Evolutionary conservation across 371 early-diverging fungal species (phyloP).

Genomic region (Rhizomucor pusillus): DNA sequence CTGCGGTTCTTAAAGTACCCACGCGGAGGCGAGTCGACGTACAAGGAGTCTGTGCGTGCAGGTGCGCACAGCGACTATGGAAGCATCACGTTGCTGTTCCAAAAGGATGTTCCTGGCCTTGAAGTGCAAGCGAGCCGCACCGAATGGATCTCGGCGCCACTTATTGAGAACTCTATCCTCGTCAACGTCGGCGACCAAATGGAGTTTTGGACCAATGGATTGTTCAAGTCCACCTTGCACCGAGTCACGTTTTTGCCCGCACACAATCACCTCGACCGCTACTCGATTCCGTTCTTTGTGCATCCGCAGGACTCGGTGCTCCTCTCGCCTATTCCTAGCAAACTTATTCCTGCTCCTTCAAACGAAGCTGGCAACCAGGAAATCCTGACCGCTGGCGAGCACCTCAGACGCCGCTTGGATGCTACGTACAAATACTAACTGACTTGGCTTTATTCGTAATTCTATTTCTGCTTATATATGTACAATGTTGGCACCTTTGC

Average conservation of each 20-base stretch:
- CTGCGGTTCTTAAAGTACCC: conserved; percentile 67
- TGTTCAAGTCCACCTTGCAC: conserved; percentile 68
- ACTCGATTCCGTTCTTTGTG: conserved; percentile 73
- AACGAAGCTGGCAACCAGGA: conserved; percentile 2
- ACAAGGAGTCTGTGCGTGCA: conserved; percentile 54
- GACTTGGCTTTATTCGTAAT: not conserved
- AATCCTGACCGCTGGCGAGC: conserved; percentile 36
- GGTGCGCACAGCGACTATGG: conserved; percentile 74
- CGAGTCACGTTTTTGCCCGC: conserved; percentile 66
- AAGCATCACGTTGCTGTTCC: conserved; percentile 68
- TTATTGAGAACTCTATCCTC: conserved; percentile 56
- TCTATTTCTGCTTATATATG: not conserved
- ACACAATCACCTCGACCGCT: conserved; percentile 57
- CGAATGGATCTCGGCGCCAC: conserved; percentile 64
- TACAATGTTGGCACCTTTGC: not conserved
- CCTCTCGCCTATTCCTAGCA: conserved; percentile 46
- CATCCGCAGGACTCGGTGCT: conserved; percentile 51
- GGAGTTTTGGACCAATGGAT: conserved; percentile 67
- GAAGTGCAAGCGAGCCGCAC: conserved; percentile 54
- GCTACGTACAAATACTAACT: conserved; percentile 27
- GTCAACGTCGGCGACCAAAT: conserved; percentile 73
- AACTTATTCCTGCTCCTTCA: conserved; percentile 12
- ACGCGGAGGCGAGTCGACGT: conserved; percentile 25
- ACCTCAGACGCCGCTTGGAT: conserved; percentile 32
- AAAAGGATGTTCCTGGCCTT: conserved; percentile 69